phyloP scores from a whole-genome alignment of 2,329 filamentous ascomycete species.

The Coniochaeta ligniaria region DNA sequence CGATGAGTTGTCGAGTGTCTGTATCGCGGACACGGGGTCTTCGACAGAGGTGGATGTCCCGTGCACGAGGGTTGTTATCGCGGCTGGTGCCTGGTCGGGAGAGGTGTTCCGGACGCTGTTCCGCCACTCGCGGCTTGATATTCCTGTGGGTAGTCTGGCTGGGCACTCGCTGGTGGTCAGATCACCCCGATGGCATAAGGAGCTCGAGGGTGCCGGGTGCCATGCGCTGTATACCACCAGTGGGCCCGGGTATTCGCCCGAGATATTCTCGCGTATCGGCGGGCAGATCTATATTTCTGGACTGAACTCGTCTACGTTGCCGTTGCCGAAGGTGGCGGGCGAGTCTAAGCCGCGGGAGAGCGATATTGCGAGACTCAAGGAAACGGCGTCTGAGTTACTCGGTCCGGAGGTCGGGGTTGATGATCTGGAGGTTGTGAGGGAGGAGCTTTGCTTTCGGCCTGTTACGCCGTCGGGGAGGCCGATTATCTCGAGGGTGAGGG shows the following conservation, averaged over 20 bases:
- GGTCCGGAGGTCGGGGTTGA: conserved; percentile 28
- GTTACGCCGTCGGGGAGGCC: conserved; percentile 58
- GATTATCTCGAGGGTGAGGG: conserved; percentile 50
- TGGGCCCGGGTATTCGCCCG: conserved; percentile 54
- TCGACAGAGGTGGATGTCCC: conserved; percentile 44
- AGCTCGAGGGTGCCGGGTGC: conserved; percentile 39
- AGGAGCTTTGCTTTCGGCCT: conserved; percentile 67
- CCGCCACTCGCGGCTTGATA: conserved; percentile 37
- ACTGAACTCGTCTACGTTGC: conserved; percentile 53
- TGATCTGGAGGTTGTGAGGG: conserved; percentile 55
- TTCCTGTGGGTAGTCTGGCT: conserved; percentile 57
- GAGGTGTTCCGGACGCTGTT: conserved; percentile 60
- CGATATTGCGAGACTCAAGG: conserved; percentile 41
- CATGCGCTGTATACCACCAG: conserved; percentile 64
- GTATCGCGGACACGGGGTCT: conserved; percentile 35
- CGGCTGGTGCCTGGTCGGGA: conserved; percentile 66
- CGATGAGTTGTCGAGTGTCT: conserved; percentile 43
- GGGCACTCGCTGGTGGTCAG: conserved; percentile 66
- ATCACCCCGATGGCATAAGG: conserved; percentile 44
- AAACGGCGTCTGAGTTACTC: conserved; percentile 41
- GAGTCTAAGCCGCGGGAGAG: conserved; percentile 37
- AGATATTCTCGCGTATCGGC: conserved; percentile 60
- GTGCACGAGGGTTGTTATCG: conserved; percentile 58
- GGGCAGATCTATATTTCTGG: conserved; percentile 69
- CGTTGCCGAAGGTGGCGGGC: conserved; percentile 50